Conservation (phyloP, 2,329 filamentous ascomycete genomes). For the Aspergillus pseudotamarii region DNA sequence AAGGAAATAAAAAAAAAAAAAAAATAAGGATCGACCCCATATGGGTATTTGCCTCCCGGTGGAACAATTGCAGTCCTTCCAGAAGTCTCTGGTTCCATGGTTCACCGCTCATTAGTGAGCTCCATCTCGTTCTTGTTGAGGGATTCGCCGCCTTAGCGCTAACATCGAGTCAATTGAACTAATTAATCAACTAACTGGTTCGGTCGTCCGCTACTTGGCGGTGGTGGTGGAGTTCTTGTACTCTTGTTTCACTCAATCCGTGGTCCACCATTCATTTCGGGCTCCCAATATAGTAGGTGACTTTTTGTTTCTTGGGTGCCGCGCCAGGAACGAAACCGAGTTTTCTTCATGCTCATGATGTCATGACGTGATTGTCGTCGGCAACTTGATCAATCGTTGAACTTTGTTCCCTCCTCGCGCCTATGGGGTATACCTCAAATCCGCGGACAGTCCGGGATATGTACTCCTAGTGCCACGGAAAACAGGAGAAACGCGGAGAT, state of each 20-base stretch:
- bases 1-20: not conserved
- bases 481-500: constrained; percentile 1
- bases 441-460: not conserved
- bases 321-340: constrained; percentile 8
- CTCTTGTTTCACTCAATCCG: constrained; percentile 1
- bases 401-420: not conserved
- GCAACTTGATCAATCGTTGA: not conserved
- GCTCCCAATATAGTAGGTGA: not conserved
- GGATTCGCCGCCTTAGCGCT: not conserved
- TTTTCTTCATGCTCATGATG: constrained; percentile 4
- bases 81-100: constrained; percentile 22
- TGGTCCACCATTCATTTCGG: not conserved
- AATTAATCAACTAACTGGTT: not conserved
- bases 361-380: constrained; percentile 8
- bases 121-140: not conserved
- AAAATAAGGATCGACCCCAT: constrained; percentile 18
- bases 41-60: constrained; percentile 16
- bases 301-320: not conserved
- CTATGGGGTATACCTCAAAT: not conserved
- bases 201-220: not conserved
- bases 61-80: constrained; percentile 16
- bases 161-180: not conserved
- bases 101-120: constrained; percentile 19
- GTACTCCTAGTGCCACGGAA: not conserved
- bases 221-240: not conserved